Percentiles rank a stretch among this genome's conserved stretches.
phyloP scores from a whole-genome alignment of 257 asterid species.

The Paulownia fortunei region DNA sequence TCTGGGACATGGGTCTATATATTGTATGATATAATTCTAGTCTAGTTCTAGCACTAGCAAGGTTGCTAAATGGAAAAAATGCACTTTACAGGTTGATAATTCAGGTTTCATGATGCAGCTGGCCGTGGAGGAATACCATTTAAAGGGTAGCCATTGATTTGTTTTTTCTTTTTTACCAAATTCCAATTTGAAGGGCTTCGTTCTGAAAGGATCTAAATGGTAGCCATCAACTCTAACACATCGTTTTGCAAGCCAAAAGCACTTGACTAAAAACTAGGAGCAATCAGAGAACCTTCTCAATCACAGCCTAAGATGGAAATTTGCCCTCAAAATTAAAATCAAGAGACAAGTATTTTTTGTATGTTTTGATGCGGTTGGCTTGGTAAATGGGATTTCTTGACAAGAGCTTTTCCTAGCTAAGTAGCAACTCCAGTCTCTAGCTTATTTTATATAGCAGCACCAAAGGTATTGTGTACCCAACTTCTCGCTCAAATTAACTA shows the following conservation, averaged over 20 bases:
- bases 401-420: too few species aligned
- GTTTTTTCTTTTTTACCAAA: neutral
- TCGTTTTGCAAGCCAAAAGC: neutral
- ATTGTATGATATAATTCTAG: neutral
- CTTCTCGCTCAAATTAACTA: too few species aligned
- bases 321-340: neutral
- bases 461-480: too few species aligned
- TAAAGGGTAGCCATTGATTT: neutral
- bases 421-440: too few species aligned
- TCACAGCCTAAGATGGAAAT: neutral
- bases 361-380: neutral
- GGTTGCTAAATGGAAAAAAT: neutral
- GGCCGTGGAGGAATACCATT: neutral
- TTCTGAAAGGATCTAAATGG: neutral
- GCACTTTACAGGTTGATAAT: too few species aligned
- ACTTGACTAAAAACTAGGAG: neutral
- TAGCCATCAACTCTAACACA: neutral
- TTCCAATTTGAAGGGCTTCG: neutral
- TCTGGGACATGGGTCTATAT: neutral
- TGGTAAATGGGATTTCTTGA: neutral
- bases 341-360: neutral
- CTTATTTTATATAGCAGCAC: too few species aligned
- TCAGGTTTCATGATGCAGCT: too few species aligned
- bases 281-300: neutral
- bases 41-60: neutral